Evolutionary conservation across 2,329 filamentous ascomycete genomes (phyloP).

Genomic region (Nakataea oryzae): DNA sequence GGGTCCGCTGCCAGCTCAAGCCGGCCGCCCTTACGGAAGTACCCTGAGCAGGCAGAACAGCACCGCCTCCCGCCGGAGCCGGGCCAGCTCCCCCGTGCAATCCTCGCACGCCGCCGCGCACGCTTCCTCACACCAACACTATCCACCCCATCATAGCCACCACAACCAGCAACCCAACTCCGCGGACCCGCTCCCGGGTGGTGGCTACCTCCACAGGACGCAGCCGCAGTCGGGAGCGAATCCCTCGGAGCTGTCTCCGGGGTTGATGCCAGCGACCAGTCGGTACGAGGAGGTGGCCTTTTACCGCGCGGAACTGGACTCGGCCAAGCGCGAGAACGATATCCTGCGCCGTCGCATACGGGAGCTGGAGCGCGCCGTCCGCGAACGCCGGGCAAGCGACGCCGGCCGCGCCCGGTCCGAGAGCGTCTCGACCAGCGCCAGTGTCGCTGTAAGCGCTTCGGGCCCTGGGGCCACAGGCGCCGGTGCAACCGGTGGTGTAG

Average conservation of each 20-base stretch:
- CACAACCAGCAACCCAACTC: slow-evolving; percentile 30
- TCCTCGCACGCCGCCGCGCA: slow-evolving; percentile 4
- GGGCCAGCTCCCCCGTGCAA: slow-evolving; percentile 36
- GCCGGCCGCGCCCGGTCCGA: slow-evolving; percentile 33
- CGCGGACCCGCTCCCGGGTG: slow-evolving; percentile 20
- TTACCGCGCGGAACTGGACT: slow-evolving; percentile 49
- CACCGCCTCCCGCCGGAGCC: slow-evolving; percentile 40
- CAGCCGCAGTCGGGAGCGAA: slow-evolving; percentile 5
- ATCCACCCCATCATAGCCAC: neutral
- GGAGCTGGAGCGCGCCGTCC: slow-evolving; percentile 47
- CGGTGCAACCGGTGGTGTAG: slow-evolving; percentile 21
- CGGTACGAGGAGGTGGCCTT: slow-evolving; percentile 54
- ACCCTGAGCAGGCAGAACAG: slow-evolving; percentile 45
- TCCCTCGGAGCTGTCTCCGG: slow-evolving; percentile 36
- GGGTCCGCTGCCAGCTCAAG: slow-evolving; percentile 29
- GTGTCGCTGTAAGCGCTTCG: slow-evolving; percentile 25
- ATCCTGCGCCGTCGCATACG: slow-evolving; percentile 47
- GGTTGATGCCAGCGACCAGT: slow-evolving; percentile 43
- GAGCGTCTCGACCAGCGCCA: slow-evolving; percentile 42
- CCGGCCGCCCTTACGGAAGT: slow-evolving; percentile 15
- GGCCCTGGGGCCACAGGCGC: slow-evolving; percentile 20
- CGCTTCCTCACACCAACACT: slow-evolving; percentile 24
- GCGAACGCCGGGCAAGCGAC: slow-evolving; percentile 36
- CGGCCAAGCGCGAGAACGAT: slow-evolving; percentile 54
- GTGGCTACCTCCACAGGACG: slow-evolving; percentile 19